These are phyloP conservation scores for Ensete ventricosum DNA, from an alignment of 176 grass and related monocot genomes.

Conservation along the genomic window DNA sequence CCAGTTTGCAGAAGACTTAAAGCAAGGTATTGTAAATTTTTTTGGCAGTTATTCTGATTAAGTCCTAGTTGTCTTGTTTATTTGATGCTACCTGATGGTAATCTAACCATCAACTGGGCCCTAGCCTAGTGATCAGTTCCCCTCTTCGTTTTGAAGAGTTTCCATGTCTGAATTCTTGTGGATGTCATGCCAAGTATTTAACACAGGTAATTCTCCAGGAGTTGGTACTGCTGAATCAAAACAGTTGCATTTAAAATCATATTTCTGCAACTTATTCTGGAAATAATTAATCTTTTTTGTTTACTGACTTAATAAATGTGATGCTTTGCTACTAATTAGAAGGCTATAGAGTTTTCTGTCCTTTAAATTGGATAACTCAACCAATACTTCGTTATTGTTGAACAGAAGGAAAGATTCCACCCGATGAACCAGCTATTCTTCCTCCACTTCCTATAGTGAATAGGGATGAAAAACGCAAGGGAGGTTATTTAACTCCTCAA, in stretches of 20 bases:
- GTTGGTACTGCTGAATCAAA: not conserved
- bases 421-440: slow-evolving; percentile 66
- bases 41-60: not conserved
- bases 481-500: slow-evolving; percentile 61
- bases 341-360: not conserved
- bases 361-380: not conserved
- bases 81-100: not conserved
- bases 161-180: not conserved
- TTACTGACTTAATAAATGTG: not conserved
- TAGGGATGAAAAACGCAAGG: slow-evolving; percentile 69
- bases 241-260: not conserved
- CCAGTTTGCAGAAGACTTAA: slow-evolving; percentile 92
- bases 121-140: not conserved
- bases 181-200: not conserved
- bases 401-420: slow-evolving; percentile 83
- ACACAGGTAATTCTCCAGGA: not conserved
- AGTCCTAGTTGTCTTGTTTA: not conserved
- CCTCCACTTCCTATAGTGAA: slow-evolving; percentile 43
- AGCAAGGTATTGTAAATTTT: slow-evolving; percentile 56
- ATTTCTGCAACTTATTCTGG: not conserved
- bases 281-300: not conserved
- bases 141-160: not conserved
- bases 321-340: not conserved
- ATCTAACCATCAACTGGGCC: not conserved
- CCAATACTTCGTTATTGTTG: not conserved